phyloP scores from a whole-genome alignment of 2,329 filamentous ascomycete genomes.

The Gnomoniopsis smithogilvyi region DNA sequence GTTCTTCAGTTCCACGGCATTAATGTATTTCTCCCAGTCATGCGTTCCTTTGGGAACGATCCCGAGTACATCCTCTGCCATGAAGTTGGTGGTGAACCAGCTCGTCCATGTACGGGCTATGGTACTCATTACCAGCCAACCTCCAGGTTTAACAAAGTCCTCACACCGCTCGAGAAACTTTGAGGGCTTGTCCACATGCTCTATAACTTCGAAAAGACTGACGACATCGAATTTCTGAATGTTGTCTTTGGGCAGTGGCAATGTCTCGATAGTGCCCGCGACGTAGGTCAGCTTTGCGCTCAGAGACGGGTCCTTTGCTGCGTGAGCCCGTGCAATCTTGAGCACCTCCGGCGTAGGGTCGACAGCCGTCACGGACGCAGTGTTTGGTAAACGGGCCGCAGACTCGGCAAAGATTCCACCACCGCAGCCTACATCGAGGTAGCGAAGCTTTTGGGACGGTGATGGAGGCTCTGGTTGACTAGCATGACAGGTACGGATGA shows the following conservation, averaged over 20 bases:
- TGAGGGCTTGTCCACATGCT: slow-evolving; percentile 78
- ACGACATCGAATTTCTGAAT: slow-evolving; percentile 70
- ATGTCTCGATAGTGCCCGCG: slow-evolving; percentile 73
- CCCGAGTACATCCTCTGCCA: slow-evolving; percentile 82
- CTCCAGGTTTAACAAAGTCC: slow-evolving; percentile 79
- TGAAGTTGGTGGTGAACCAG: slow-evolving; percentile 87
- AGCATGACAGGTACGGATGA: slow-evolving; percentile 71
- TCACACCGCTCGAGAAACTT: slow-evolving; percentile 70
- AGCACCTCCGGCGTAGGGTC: slow-evolving; percentile 75
- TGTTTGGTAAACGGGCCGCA: slow-evolving; percentile 65
- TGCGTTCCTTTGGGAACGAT: slow-evolving; percentile 93
- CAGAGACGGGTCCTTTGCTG: slow-evolving; percentile 69
- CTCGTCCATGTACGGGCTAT: slow-evolving; percentile 87
- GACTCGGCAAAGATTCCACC: slow-evolving; percentile 95
- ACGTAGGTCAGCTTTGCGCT: slow-evolving; percentile 64
- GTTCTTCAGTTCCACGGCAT: slow-evolving; percentile 69
- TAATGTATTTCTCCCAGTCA: slow-evolving; percentile 95
- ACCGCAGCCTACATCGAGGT: slow-evolving; percentile 92
- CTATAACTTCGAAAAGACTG: slow-evolving; percentile 89
- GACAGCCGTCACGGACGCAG: slow-evolving; percentile 66
- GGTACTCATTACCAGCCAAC: slow-evolving; percentile 89
- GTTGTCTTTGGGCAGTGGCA: slow-evolving; percentile 40
- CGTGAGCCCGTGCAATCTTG: slow-evolving; percentile 72
- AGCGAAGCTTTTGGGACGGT: slow-evolving; percentile 49
- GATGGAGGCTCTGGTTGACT: slow-evolving; percentile 42